Base-by-base conservation (phyloP, 2,329 filamentous ascomycete species). In the Canariomyces notabilis region DNA sequence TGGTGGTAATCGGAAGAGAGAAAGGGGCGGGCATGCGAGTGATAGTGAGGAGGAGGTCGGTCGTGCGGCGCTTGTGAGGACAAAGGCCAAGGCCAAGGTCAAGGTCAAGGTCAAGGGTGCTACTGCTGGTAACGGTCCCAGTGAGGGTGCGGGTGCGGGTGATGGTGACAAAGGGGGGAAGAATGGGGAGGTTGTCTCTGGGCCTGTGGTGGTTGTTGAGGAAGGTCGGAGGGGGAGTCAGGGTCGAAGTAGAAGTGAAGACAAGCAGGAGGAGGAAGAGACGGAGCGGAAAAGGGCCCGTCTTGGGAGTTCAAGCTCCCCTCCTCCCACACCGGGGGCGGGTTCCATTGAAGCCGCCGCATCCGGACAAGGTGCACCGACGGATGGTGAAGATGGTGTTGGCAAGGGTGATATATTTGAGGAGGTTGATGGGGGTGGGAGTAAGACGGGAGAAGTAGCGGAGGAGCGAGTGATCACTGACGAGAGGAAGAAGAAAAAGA, bases 1-100 rank as follows among this genome's bases (percentile, higher is more conserved):
- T 26, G 61, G 61, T 49, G 60, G 59, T 44, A 63, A 66, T 15
- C 63, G 65, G 43, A 61, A 63, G 15, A 41, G 57, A 11, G 64
- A 63, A 4, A 47, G 61, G 47, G 61, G 59, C 37, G 55, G 50
- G 22, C 42, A 64, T 22, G 63, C 62, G 6, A 52, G 54, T 46
- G 38, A 23, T 12, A 57, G 57, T 42, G 42, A 20, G 42, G 49
- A 40, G 44, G 49, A 42, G 49, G 47, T 42, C n/a, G 15, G 29
- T 18, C 14, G 2, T 20, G 19, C 1, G 6, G 41, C 8, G 15
- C 11, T 22, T 31, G 49, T 12, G n/a, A 19, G 29, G 39, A n/a
- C n/a, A n/a, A 18, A 21, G 12, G 21, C n/a, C 4, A 22, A n/a
- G 26, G 34, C n/a, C n/a, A n/a, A n/a, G n/a, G n/a, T n/a, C n/a